These are phyloP conservation scores for Diospyros kaki DNA, from an alignment of 148 eudicot genomes.

Conservation along the genomic window DNA sequence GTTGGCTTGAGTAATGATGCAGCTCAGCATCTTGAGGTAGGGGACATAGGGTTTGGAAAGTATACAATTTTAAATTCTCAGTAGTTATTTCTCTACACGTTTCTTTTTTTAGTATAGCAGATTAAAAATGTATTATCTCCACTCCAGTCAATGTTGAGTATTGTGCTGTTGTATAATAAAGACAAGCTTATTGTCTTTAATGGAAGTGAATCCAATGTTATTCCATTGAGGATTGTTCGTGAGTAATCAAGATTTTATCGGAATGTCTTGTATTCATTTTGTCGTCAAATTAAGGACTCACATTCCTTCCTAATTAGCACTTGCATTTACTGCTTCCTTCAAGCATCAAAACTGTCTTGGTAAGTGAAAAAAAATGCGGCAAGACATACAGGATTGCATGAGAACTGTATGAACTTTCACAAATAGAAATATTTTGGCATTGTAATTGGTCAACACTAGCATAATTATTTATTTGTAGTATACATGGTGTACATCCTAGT, in stretches of 20 bases:
- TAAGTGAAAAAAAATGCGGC: background rate
- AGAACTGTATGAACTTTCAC: background rate
- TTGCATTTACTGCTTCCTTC: background rate
- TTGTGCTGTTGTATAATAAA: no score
- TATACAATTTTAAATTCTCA: background rate
- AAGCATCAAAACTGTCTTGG: background rate
- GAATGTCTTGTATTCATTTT: background rate
- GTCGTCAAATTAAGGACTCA: background rate
- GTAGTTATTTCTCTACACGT: background rate
- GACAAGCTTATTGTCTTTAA: background rate
- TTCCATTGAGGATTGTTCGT: background rate
- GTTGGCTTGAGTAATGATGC: constrained; percentile 92
- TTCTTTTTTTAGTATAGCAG: background rate
- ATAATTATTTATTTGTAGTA: no score
- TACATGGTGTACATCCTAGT: no score
- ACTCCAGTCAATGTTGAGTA: background rate
- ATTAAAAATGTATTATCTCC: background rate
- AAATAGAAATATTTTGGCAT: background rate
- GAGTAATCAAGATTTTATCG: background rate
- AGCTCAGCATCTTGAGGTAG: constrained; percentile 93
- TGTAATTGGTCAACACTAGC: background rate
- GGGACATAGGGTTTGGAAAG: background rate
- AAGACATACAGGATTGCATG: background rate
- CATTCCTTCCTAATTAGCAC: no score
- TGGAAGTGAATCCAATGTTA: background rate